Percentiles rank a stretch among this genome's conserved stretches.
phyloP scores from a whole-genome alignment of 2,329 filamentous ascomycete species.

The Fusarium austroafricanum region DNA sequence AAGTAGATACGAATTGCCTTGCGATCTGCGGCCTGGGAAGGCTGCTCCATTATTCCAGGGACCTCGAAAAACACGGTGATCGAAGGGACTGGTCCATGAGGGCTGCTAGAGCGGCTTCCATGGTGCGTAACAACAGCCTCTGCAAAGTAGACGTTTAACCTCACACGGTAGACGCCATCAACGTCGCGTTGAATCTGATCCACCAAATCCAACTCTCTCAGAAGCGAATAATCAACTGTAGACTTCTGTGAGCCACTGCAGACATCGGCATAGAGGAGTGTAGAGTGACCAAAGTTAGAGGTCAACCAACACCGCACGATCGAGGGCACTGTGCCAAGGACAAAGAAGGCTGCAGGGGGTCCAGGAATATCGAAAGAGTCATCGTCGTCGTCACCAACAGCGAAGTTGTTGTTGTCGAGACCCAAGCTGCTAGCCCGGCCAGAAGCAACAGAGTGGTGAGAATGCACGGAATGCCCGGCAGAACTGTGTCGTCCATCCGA shows the following conservation, averaged over 20 bases:
- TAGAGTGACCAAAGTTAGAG: conserved; percentile 87
- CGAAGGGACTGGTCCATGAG: conserved; percentile 78
- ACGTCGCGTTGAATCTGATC: conserved; percentile 74
- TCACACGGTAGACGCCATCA: conserved; percentile 75
- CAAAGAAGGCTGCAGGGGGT: conserved; percentile 84
- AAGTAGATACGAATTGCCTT: conserved; percentile 86
- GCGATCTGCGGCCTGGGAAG: conserved; percentile 48
- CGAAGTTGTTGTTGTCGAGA: conserved; percentile 77
- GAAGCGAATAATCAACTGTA: conserved; percentile 78
- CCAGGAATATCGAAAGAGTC: conserved; percentile 78
- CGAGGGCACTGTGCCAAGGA: conserved; percentile 88
- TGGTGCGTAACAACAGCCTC: conserved; percentile 86
- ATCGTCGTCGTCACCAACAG: conserved; percentile 70
- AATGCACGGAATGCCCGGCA: conserved; percentile 82
- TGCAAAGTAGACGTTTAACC: conserved; percentile 86
- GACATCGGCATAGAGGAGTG: conserved; percentile 89
- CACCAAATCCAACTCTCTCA: conserved; percentile 78
- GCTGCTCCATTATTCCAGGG: conserved; percentile 65
- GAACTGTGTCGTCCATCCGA: conserved; percentile 96
- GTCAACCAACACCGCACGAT: conserved; percentile 97
- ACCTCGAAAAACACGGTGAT: conserved; percentile 84
- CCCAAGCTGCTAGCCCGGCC: conserved; percentile 90
- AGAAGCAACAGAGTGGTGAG: conserved; percentile 76
- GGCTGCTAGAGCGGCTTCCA: conserved; percentile 77
- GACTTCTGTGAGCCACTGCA: conserved; percentile 94